Percentiles rank a stretch among this genome's conserved stretches.
Evolutionary conservation across 208 protist genomes (phyloP).

Genomic region (Zelonia costaricensis): DNA sequence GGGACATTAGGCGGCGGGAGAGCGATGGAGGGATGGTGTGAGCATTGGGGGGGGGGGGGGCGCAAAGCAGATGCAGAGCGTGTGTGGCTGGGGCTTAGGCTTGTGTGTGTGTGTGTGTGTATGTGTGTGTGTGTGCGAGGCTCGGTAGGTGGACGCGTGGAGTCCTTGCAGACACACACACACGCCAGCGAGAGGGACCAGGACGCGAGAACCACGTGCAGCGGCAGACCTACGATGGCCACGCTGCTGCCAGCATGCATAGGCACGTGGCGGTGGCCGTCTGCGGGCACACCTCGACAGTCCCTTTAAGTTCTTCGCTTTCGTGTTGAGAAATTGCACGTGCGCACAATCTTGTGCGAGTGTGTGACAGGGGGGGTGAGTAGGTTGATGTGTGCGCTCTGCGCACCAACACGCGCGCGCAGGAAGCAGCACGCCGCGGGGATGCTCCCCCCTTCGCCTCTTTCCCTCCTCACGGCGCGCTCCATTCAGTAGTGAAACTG

Average conservation of each 20-base stretch:
- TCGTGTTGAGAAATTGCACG: too few relatives aligned
- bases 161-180: not conserved
- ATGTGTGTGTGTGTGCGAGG: slow-evolving; percentile 18
- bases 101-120: slow-evolving; percentile 6
- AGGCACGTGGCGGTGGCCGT: too few relatives aligned
- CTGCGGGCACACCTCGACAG: too few relatives aligned
- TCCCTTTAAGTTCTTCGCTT: too few relatives aligned
- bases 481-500: slow-evolving; percentile 24
- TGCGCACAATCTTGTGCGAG: too few relatives aligned
- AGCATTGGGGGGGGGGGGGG: not conserved
- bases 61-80: not conserved
- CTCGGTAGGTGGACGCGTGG: not conserved
- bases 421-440: not conserved
- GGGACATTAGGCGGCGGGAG: too few relatives aligned
- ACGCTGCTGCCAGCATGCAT: too few relatives aligned
- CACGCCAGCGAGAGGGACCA: not conserved
- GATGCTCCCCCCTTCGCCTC: not conserved
- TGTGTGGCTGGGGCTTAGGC: not conserved
- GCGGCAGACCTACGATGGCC: too few relatives aligned
- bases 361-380: too few relatives aligned
- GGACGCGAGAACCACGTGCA: not conserved
- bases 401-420: too few relatives aligned
- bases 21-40: not conserved
- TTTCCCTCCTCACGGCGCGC: not conserved
- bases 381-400: too few relatives aligned